phyloP scores from a whole-genome alignment of 1,284 basidiomycete species.

The Puccinia polysora region DNA sequence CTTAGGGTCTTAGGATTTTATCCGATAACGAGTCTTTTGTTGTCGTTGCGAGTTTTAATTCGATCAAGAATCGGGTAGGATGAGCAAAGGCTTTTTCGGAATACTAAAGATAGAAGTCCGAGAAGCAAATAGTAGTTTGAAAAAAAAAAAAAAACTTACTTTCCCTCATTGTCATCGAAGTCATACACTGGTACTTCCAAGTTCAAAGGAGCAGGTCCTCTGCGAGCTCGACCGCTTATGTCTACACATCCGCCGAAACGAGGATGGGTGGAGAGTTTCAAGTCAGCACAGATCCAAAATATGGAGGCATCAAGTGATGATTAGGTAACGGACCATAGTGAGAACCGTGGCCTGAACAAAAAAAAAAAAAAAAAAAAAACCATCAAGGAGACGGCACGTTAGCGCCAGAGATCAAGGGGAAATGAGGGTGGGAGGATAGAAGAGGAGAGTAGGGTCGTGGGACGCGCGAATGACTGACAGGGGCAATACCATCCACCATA shows the following conservation, averaged over 20 bases:
- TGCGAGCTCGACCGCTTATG: conserved; percentile 72
- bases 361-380: too few species aligned
- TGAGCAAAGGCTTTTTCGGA: too few species aligned
- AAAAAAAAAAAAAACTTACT: conserved; percentile 40
- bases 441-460: too few species aligned
- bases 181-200: conserved; percentile 66
- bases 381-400: conserved; percentile 60
- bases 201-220: conserved; percentile 80
- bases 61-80: too few species aligned
- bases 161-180: conserved; percentile 54
- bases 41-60: too few species aligned
- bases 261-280: conserved; percentile 43
- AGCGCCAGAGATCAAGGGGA: conserved; percentile 41
- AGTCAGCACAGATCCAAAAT: background rate
- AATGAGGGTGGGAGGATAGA: background rate
- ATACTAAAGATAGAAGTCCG: background rate
- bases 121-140: too few species aligned
- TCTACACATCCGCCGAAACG: too few species aligned
- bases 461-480: conserved; percentile 38
- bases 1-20: conserved; percentile 56
- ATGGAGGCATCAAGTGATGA: background rate
- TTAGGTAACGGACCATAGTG: conserved; percentile 57
- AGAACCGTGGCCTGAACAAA: conserved; percentile 94
- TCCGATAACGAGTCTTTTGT: conserved; percentile 87
- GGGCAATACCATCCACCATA: conserved; percentile 77